Conservation (phyloP, 176 grass and related monocot species). For the Musa itinerans region DNA sequence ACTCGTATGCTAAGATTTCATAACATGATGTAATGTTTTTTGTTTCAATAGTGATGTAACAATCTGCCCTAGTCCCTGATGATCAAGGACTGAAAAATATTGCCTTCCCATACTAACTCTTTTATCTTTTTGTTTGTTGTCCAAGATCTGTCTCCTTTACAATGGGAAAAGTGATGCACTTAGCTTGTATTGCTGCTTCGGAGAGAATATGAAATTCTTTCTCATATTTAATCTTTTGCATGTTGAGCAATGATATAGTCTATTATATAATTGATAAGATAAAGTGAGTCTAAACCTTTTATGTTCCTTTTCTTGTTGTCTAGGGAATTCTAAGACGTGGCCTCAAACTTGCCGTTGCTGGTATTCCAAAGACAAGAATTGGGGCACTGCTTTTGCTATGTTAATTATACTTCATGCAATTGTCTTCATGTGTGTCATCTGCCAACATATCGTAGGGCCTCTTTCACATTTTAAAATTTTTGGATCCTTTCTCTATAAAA, state of each 20-base stretch:
- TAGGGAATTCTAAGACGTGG: slow-evolving; percentile 6
- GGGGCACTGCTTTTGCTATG: neutral
- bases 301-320: neutral
- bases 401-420: neutral
- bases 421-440: too few relatives aligned
- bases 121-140: neutral
- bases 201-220: neutral
- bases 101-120: too few relatives aligned
- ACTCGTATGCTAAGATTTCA: neutral
- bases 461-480: too few relatives aligned
- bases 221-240: neutral
- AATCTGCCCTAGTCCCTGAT: too few relatives aligned
- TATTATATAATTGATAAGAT: too few relatives aligned
- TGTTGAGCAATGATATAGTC: too few relatives aligned
- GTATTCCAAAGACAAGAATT: slow-evolving; percentile 8
- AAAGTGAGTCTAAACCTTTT: neutral
- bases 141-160: neutral
- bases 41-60: too few relatives aligned
- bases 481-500: too few relatives aligned
- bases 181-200: neutral
- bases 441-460: too few relatives aligned
- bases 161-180: too few relatives aligned
- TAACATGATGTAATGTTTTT: too few relatives aligned
- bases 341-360: slow-evolving; percentile 7
- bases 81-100: too few relatives aligned